These are phyloP conservation scores for Globisporangium paroecandrum DNA, from an alignment of 352 stramenopile species.

Conservation along the genomic window DNA sequence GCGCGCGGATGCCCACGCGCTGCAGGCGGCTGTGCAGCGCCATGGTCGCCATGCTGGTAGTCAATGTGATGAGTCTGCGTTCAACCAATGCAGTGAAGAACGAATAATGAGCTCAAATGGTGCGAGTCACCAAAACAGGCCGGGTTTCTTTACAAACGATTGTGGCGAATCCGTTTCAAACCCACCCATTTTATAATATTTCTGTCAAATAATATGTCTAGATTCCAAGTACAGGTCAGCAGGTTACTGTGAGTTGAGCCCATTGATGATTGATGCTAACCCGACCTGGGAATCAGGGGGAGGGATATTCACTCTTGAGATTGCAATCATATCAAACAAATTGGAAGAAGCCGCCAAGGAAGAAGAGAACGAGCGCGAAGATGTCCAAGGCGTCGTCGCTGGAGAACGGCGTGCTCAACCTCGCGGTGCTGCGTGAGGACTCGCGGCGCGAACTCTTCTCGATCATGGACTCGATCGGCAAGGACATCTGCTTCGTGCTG, in stretches of 20 bases:
- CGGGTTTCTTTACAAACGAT: not conserved
- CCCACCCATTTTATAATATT: not conserved
- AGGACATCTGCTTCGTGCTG: conserved; percentile 87
- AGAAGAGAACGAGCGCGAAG: not conserved
- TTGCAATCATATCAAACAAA: not conserved
- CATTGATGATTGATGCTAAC: not conserved
- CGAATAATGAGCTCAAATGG: not conserved
- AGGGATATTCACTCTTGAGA: not conserved
- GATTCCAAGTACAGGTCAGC: not conserved
- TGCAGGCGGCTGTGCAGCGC: not conserved
- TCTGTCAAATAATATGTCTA: not conserved
- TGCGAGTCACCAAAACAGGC: not conserved
- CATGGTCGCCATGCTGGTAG: conserved; percentile 4
- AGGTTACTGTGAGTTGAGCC: not conserved
- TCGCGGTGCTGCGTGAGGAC: conserved; percentile 83
- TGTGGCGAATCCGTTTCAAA: not conserved
- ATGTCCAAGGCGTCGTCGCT: conserved; percentile 83
- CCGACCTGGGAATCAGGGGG: not conserved
- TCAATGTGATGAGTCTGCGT: not conserved
- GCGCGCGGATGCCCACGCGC: not conserved
- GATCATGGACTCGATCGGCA: conserved; percentile 81
- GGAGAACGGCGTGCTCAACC: conserved; percentile 83
- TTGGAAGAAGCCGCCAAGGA: not conserved
- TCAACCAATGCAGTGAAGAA: not conserved
- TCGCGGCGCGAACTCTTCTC: conserved; percentile 79